These are phyloP conservation scores for Fusarium xyrophilum DNA, from an alignment of 2,329 filamentous ascomycete genomes.

Conservation along the genomic window DNA sequence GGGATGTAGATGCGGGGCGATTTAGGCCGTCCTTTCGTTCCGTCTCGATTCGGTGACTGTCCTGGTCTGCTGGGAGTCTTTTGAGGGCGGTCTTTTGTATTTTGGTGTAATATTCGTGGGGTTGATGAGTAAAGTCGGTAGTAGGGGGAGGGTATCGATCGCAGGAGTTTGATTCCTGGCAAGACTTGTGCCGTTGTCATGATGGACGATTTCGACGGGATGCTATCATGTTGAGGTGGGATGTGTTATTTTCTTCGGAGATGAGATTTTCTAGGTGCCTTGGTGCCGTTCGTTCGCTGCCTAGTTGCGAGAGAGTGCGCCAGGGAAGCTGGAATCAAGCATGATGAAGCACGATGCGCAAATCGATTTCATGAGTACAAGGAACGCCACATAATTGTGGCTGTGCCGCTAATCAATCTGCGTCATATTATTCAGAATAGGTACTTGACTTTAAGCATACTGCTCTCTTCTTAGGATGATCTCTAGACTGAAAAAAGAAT, in stretches of 20 bases:
- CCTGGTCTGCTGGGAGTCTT: background rate
- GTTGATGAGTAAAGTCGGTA: slow-evolving; percentile 23
- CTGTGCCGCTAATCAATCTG: background rate
- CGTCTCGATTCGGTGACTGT: background rate
- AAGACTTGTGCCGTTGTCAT: slow-evolving; percentile 40
- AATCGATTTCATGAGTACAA: background rate
- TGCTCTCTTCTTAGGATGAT: background rate
- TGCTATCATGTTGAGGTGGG: slow-evolving; percentile 23
- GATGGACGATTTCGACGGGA: slow-evolving; percentile 8
- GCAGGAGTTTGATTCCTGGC: slow-evolving; percentile 19
- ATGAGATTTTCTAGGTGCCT: background rate
- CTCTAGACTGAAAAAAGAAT: background rate
- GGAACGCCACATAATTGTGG: slow-evolving; percentile 21
- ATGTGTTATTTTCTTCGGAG: background rate
- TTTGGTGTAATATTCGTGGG: slow-evolving; percentile 4
- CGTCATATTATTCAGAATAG: slow-evolving; percentile 1
- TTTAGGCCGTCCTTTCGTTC: background rate
- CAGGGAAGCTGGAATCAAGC: background rate
- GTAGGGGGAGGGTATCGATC: slow-evolving; percentile 10
- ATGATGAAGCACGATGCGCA: slow-evolving; percentile 2
- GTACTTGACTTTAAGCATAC: background rate
- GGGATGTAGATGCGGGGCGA: slow-evolving; percentile 27
- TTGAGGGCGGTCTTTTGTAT: background rate
- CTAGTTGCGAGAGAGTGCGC: background rate
- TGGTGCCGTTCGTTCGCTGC: background rate